Base-by-base conservation (phyloP, 2,329 filamentous ascomycete species). In the Pseudocercospora musae region DNA sequence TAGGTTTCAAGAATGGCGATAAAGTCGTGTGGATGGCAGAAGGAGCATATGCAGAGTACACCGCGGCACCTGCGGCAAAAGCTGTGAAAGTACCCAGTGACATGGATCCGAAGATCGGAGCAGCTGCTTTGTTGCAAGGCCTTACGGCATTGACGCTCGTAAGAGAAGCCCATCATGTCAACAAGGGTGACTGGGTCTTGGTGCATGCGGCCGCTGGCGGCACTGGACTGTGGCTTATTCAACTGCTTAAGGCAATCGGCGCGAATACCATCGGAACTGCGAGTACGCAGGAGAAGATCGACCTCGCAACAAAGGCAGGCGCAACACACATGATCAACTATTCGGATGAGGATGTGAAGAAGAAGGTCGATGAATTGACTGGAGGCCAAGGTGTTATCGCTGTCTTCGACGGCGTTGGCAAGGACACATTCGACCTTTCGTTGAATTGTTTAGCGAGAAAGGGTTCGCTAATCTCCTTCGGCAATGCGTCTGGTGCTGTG, bases 131-230 rank as follows among this genome's bases (percentile, higher is more conserved):
- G n/a, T 79, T 96, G 9, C 93, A 96, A 74, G 92, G 91, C 1
- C 80, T 96, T 40, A 96, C 92, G 1, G 91, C 92, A 0, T 81
- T 95, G 69, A 90, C 91, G 0, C 82, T 96, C 29, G 85, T 92
- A 62, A 85, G 88, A 60, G 92, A 96, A 74, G 85, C 89, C 3
- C 82, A 89, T 67, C 72, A 81, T 0, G 90, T 94, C 6, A 81
- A 91, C 74, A 82, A 85, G 67, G 90, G 88, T 0, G 91, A 96
- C 69, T 95, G 89, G 87, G 83, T 92, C 0, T 84, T 96, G 2
- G 86, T 96, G 15, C 91, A 95, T 70, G 92, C 92, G 0, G 92
- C 92, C 0, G 92, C 92, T 0, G 92, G 92, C 15, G 92, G 92
- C 15, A 90, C 92, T 0, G 91, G 90, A 0, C 79, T 89, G 48